These are phyloP conservation scores for Yamadazyma trypodendri DNA, from an alignment of 1,139 yeast species.

Conservation along the genomic window DNA sequence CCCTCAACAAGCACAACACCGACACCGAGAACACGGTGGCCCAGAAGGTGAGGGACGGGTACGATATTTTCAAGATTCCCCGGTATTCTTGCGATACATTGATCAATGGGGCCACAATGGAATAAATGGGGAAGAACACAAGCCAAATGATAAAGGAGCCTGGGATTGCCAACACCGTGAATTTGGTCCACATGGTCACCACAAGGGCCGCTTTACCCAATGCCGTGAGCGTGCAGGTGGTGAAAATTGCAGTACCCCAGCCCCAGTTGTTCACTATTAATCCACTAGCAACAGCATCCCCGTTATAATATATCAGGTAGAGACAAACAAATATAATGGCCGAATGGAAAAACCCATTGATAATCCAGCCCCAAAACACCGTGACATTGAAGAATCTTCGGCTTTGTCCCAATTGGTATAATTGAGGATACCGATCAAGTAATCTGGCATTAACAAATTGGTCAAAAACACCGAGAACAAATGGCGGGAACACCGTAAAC, in stretches of 20 bases:
- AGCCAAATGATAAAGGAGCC: slow-evolving; percentile 90
- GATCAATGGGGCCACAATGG: slow-evolving; percentile 78
- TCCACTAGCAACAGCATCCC: slow-evolving; percentile 68
- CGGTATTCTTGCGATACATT: slow-evolving; percentile 81
- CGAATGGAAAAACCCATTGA: slow-evolving; percentile 93
- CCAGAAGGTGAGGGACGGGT: slow-evolving; percentile 84
- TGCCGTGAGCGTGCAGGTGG: slow-evolving; percentile 85
- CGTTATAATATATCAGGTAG: slow-evolving; percentile 64
- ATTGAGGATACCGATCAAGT: slow-evolving; percentile 87
- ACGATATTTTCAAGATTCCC: slow-evolving; percentile 76
- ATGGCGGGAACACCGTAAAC: slow-evolving; percentile 93
- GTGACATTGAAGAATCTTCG: slow-evolving; percentile 86
- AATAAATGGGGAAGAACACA: slow-evolving; percentile 81
- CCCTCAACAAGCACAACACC: slow-evolving; percentile 75
- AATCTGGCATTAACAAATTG: slow-evolving; percentile 92
- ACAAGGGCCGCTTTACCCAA: slow-evolving; percentile 93
- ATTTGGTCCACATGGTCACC: slow-evolving; percentile 93
- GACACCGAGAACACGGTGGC: slow-evolving; percentile 76
- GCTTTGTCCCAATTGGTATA: slow-evolving; percentile 86
- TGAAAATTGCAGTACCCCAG: slow-evolving; percentile 90
- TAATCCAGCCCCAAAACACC: slow-evolving; percentile 97
- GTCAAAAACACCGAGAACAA: slow-evolving; percentile 94
- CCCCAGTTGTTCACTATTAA: slow-evolving; percentile 86
- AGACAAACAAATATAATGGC: slow-evolving; percentile 78
- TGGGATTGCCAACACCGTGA: slow-evolving; percentile 87